Percentiles rank a stretch among this genome's conserved stretches.
These are phyloP conservation scores for Boletus rex-veris DNA, from an alignment of 768 basidiomycete genomes.

Conservation along the genomic window DNA sequence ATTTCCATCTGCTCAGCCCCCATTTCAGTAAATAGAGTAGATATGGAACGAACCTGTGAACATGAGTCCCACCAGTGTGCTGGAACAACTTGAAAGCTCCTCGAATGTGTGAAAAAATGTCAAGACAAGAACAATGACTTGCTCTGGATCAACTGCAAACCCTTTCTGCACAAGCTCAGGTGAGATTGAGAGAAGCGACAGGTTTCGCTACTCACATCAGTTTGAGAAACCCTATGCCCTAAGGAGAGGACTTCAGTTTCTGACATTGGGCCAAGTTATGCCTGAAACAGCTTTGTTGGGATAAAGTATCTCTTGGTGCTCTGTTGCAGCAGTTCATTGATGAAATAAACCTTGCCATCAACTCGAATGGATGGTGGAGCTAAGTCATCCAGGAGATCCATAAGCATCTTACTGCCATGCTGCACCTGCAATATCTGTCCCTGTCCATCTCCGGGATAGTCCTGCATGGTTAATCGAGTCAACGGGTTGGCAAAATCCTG, in stretches of 20 bases:
- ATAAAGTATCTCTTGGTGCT: too few species aligned
- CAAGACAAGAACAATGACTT: background rate
- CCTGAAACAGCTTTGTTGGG: too few species aligned
- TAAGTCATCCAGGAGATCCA: background rate
- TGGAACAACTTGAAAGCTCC: background rate
- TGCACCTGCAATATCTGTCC: background rate
- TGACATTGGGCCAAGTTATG: too few species aligned
- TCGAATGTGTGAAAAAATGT: background rate
- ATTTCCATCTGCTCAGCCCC: background rate
- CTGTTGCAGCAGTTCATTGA: too few species aligned
- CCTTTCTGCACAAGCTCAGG: background rate
- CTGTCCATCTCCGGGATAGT: background rate
- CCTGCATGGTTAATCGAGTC: background rate
- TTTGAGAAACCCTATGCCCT: too few species aligned
- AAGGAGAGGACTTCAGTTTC: too few species aligned
- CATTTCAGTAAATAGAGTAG: background rate
- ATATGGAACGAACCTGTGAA: background rate
- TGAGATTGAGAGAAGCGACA: background rate
- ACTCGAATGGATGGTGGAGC: too few species aligned
- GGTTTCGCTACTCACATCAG: background rate
- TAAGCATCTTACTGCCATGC: background rate
- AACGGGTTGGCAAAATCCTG: background rate
- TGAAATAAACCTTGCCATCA: too few species aligned
- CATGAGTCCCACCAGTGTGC: too few species aligned
- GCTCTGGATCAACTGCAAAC: background rate